Evolutionary conservation across 2,329 filamentous ascomycete species (phyloP).

Genomic region (Leptographium galeiforme): DNA sequence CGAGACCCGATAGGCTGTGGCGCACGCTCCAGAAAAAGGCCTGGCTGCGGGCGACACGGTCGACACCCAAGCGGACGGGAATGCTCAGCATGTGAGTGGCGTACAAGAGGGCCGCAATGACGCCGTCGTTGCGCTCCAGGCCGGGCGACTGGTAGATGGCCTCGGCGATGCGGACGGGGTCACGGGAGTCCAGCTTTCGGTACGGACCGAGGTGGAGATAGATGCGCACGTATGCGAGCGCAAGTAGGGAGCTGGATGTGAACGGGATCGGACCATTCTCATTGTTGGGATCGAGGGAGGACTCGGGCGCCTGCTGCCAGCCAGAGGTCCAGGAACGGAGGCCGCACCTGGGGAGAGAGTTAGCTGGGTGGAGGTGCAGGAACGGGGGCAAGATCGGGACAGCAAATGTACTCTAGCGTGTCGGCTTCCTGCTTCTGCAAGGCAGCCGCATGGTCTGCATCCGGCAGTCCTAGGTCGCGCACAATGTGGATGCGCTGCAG

Average conservation of each 20-base stretch:
- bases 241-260: constrained; percentile 23
- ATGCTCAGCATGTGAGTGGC: constrained; percentile 41
- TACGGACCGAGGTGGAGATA: constrained; percentile 29
- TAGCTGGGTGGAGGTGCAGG: no score
- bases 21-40: constrained; percentile 42
- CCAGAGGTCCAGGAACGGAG: constrained; percentile 31
- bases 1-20: constrained; percentile 38
- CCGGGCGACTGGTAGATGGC: constrained; percentile 27
- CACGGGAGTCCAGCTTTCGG: constrained; percentile 30
- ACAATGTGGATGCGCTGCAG: constrained; percentile 40
- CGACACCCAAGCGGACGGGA: constrained; percentile 36
- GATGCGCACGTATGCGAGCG: constrained; percentile 17
- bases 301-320: constrained; percentile 39
- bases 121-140: constrained; percentile 26
- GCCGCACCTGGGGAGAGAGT: constrained; percentile 21
- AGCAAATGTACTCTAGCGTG: background rate
- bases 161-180: constrained; percentile 29
- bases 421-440: background rate
- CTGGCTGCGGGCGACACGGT: constrained; percentile 37
- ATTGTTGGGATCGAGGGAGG: constrained; percentile 37
- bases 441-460: constrained; percentile 14
- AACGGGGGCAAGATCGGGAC: no score
- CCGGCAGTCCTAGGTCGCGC: constrained; percentile 12
- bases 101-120: constrained; percentile 36
- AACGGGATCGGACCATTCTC: constrained; percentile 39